phyloP scores from a whole-genome alignment of 2,329 filamentous ascomycete genomes.

The Colletotrichum sp. region DNA sequence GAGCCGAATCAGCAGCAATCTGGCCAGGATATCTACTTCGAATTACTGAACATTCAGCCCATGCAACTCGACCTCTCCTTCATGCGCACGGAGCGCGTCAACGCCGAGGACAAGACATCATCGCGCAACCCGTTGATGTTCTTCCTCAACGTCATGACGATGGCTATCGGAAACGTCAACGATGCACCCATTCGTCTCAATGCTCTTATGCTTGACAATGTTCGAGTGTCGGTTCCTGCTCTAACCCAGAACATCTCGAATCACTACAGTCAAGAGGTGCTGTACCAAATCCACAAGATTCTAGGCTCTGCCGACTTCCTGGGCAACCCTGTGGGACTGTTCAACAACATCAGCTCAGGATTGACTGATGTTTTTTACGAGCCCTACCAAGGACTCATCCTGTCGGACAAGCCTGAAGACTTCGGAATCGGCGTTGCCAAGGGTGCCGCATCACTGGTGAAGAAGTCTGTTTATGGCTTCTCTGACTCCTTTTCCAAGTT shows the following conservation, averaged over 20 bases:
- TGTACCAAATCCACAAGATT: conserved; percentile 97
- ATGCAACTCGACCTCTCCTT: conserved; percentile 98
- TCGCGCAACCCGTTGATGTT: conserved; percentile 97
- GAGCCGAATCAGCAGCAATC: conserved; percentile 85
- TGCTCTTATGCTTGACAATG: conserved; percentile 92
- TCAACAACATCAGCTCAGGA: conserved; percentile 97
- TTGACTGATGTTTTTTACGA: conserved; percentile 99
- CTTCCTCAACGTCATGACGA: conserved; percentile 96
- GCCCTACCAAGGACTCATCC: conserved; percentile 95
- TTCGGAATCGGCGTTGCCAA: conserved; percentile 95
- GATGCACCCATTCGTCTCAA: conserved; percentile 95
- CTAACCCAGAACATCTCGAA: conserved; percentile 86
- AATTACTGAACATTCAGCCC: conserved; percentile 93
- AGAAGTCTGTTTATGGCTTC: conserved; percentile 98
- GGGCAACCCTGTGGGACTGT: conserved; percentile 94
- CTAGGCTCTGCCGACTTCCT: conserved; percentile 97
- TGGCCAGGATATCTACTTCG: conserved; percentile 97
- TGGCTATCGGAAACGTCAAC: conserved; percentile 99
- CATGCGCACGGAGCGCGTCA: conserved; percentile 94
- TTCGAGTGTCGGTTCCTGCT: conserved; percentile 84
- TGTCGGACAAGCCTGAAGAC: conserved; percentile 94
- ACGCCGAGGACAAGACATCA: conserved; percentile 91
- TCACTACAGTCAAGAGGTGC: conserved; percentile 95
- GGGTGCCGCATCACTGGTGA: conserved; percentile 94
- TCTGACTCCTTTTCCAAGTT: conserved; percentile 98